These are phyloP conservation scores for Biscutella laevigata DNA, from an alignment of 441 rosid species.

Conservation along the genomic window DNA sequence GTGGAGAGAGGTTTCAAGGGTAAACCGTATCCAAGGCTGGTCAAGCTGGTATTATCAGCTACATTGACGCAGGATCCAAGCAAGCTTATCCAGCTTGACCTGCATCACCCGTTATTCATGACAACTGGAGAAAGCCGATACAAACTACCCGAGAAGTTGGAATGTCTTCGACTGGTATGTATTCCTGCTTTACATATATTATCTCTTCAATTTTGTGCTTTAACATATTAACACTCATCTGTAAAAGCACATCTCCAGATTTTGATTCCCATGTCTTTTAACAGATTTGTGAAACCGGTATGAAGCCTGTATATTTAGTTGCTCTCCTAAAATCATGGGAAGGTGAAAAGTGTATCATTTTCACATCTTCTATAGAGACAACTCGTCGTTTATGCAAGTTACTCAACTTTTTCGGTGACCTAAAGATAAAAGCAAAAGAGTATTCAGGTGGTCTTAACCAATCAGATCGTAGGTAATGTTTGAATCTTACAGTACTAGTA, in stretches of 20 bases:
- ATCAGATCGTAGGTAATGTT: conserved; percentile 62
- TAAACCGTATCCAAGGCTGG: conserved; percentile 68
- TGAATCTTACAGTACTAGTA: not conserved
- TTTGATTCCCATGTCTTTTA: conserved; percentile 10
- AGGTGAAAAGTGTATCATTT: conserved; percentile 75
- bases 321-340: conserved; percentile 67
- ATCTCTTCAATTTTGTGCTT: not conserved
- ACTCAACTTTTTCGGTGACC: conserved; percentile 64
- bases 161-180: conserved; percentile 68
- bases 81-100: conserved; percentile 84
- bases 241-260: not conserved
- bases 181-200: not conserved
- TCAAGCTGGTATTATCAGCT: conserved; percentile 83
- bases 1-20: conserved; percentile 81
- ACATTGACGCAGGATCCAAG: conserved; percentile 94
- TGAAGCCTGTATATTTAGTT: conserved; percentile 72
- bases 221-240: not conserved
- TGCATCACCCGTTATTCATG: conserved; percentile 87
- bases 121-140: conserved; percentile 68
- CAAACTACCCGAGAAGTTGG: conserved; percentile 72
- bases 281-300: conserved; percentile 64
- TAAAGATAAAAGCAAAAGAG: conserved; percentile 70
- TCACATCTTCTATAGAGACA: conserved; percentile 79
- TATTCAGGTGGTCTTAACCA: conserved; percentile 83
- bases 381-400: conserved; percentile 76